These are phyloP conservation scores for Solioccasus polychromus DNA, from an alignment of 768 basidiomycete genomes.

Conservation along the genomic window DNA sequence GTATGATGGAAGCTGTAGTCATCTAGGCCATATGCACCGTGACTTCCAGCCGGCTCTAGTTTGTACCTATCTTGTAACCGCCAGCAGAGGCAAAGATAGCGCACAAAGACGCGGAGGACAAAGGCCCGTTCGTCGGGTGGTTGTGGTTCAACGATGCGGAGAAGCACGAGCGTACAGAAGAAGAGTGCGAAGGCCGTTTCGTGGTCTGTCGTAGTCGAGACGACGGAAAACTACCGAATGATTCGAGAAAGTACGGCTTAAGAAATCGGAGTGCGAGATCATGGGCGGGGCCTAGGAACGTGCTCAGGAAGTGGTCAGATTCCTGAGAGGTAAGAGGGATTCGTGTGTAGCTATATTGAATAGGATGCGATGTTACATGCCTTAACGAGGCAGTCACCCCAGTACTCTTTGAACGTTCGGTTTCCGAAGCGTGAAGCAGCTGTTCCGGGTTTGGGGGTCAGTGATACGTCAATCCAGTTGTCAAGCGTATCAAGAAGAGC, in stretches of 20 bases:
- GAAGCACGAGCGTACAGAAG: slow-evolving; percentile 66
- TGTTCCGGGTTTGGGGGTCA: slow-evolving; percentile 52
- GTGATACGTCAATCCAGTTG: slow-evolving; percentile 78
- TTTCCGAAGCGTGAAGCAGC: slow-evolving; percentile 84
- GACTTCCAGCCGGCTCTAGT: slow-evolving; percentile 94
- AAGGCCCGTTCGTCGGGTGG: slow-evolving; percentile 59
- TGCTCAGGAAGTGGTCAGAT: slow-evolving; percentile 47
- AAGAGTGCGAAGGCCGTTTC: slow-evolving; percentile 87
- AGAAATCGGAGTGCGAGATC: slow-evolving; percentile 55
- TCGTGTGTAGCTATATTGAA: no score
- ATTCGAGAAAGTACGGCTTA: slow-evolving; percentile 72
- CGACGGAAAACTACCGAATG: slow-evolving; percentile 89
- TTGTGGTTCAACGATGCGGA: slow-evolving; percentile 59
- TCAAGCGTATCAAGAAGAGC: slow-evolving; percentile 63
- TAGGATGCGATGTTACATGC: no score
- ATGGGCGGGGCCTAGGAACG: slow-evolving; percentile 47
- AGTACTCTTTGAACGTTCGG: slow-evolving; percentile 76
- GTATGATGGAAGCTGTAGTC: slow-evolving; percentile 85
- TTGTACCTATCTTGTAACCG: slow-evolving; percentile 83
- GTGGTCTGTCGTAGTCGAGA: slow-evolving; percentile 97
- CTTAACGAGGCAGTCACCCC: slow-evolving; percentile 77
- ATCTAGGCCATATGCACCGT: slow-evolving; percentile 97
- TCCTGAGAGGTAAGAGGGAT: slow-evolving; percentile 42
- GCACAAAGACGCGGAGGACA: slow-evolving; percentile 61
- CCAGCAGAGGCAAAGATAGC: slow-evolving; percentile 83